These are phyloP conservation scores for Kewa caespitosa DNA, from an alignment of 179 eudicot genomes.

Conservation along the genomic window DNA sequence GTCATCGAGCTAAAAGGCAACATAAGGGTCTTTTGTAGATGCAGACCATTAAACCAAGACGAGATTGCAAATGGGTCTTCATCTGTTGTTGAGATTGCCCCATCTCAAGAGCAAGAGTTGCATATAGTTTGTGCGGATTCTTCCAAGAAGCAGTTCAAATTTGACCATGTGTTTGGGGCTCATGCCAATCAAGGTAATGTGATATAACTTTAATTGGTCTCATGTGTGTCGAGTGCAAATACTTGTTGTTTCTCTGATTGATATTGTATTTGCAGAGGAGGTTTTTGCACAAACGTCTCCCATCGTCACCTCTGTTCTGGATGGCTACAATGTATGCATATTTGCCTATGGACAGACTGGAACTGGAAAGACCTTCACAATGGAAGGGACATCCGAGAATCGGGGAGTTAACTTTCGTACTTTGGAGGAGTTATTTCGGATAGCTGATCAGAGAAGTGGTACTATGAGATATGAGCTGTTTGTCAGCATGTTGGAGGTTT, in stretches of 20 bases:
- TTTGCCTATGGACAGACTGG: conserved; percentile 99
- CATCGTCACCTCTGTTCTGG: conserved; percentile 80
- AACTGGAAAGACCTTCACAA: conserved; percentile 94
- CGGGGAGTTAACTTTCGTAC: conserved; percentile 95
- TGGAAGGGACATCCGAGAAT: conserved; percentile 90
- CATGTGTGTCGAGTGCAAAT: not conserved
- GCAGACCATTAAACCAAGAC: conserved; percentile 73
- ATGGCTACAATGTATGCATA: conserved; percentile 95
- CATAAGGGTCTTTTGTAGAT: conserved; percentile 91
- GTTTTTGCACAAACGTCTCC: conserved; percentile 75
- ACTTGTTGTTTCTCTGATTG: conserved; percentile 21
- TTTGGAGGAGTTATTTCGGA: conserved; percentile 69
- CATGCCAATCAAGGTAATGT: conserved; percentile 75
- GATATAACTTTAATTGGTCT: conserved; percentile 4
- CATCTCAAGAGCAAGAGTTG: conserved; percentile 69
- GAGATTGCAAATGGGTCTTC: conserved; percentile 58
- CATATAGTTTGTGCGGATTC: conserved; percentile 70
- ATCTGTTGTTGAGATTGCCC: conserved; percentile 66
- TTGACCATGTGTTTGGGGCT: conserved; percentile 84
- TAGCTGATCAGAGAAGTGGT: conserved; percentile 57
- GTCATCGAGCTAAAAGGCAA: conserved; percentile 96
- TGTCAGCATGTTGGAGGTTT: conserved; percentile 98
- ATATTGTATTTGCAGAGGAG: conserved; percentile 54
- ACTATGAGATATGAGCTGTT: conserved; percentile 69
- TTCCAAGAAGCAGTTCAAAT: conserved; percentile 85